A percentile compares a stretch with the other conserved stretches of the same genome.
Evolutionary conservation across 106 monocot species (phyloP).

Genomic region (Phalaenopsis aphrodite): DNA sequence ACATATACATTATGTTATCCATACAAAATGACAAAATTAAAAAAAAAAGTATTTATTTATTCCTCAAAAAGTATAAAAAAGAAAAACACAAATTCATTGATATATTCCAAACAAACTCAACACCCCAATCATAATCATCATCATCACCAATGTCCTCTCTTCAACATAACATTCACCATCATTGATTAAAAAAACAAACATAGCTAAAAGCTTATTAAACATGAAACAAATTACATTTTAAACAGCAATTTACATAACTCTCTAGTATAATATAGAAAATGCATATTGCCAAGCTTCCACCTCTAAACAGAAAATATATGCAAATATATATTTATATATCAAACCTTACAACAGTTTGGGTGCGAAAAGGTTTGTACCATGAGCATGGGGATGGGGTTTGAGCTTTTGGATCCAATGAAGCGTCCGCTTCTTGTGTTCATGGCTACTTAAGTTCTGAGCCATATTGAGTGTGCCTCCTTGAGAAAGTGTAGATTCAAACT

Average conservation of each 20-base stretch:
- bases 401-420: constrained; percentile 52
- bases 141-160: too few relatives aligned
- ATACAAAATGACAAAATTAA: too few relatives aligned
- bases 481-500: constrained; percentile 48
- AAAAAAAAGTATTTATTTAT: too few relatives aligned
- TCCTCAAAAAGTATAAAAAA: too few relatives aligned
- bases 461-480: constrained; percentile 48
- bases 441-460: constrained; percentile 28
- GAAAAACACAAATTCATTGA: too few relatives aligned
- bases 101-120: too few relatives aligned
- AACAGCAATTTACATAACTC: neutral
- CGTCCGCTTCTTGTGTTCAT: constrained; percentile 51
- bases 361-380: neutral
- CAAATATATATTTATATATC: neutral
- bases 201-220: too few relatives aligned
- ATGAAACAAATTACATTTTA: too few relatives aligned
- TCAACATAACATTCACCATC: too few relatives aligned
- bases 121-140: too few relatives aligned
- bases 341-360: constrained; percentile 35
- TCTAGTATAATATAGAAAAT: neutral
- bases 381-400: constrained; percentile 21
- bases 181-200: too few relatives aligned
- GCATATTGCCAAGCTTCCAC: neutral
- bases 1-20: too few relatives aligned
- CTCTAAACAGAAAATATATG: neutral